Base-by-base conservation (phyloP, 176 grass and related monocot species). In the Carex littledalei region DNA sequence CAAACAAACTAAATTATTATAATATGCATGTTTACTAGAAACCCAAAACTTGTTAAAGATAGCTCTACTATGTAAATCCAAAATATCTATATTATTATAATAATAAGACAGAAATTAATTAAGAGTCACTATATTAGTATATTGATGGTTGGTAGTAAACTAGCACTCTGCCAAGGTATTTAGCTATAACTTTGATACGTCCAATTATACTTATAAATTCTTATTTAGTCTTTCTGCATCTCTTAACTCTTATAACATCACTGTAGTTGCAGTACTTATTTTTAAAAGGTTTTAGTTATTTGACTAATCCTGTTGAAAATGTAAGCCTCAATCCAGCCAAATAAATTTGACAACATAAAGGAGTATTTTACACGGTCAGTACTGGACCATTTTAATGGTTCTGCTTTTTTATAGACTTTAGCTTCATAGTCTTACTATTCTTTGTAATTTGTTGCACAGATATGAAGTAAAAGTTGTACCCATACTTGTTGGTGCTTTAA, bases 401-500 rank as follows among this genome's bases (percentile, higher is more conserved):
- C 31, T 63, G n/a, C 13, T 69, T 81, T 73, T 81, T 55, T 71
- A 31, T 79, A 43, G 56, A 45, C 20, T 83, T 83, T 8, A 53
- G 6, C 22, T 83, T 69, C 69, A 70, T 78, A 81, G 18, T 79
- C 65, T 70, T 57, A 35, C 8, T 20, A 17, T 87, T 83, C 74
- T 78, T 68, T 67, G 63, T 83, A 89, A 77, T 82, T 88, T 60
- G 79, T 84, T 83, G 84, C 64, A 72, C 87, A 99, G 96, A 63
- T 84, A 90, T 69, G 83, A 81, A 83, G 90, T 99, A 62, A 95
- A 94, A 95, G 87, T 99, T 87, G 88, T 99, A 15, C 96, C 93
- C 65, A 94, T 99, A 84, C 88, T 99, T 86, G 91, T 95, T 22
- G 96, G 96, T 84, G 88, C 93, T 39, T 86, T 99, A 77, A 95